A percentile compares a stretch with the other conserved stretches of the same genome.
phyloP scores from a whole-genome alignment of 805 yeast genomes.

The Kazachstania viticola region DNA sequence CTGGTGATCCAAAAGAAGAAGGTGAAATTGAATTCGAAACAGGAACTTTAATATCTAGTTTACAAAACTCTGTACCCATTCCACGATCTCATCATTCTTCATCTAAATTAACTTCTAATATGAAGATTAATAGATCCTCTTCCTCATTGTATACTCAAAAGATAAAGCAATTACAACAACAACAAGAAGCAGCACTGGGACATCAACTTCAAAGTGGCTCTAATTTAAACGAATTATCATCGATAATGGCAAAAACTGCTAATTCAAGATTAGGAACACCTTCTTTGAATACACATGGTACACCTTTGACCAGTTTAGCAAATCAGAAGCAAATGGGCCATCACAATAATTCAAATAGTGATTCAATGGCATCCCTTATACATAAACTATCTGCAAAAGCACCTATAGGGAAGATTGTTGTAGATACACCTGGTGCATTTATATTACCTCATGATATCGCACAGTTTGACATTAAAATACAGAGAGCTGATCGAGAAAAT shows the following conservation, averaged over 20 bases:
- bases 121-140: background rate
- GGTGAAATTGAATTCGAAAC: conserved; percentile 24
- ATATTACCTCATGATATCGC: conserved; percentile 19
- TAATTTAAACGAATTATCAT: no score
- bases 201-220: no score
- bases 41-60: conserved; percentile 20
- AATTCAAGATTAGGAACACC: conserved; percentile 1
- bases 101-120: conserved; percentile 2
- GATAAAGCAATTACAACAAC: conserved; percentile 16
- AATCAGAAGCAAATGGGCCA: conserved; percentile 1
- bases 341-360: background rate
- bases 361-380: conserved; percentile 1
- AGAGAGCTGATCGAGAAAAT: conserved; percentile 23
- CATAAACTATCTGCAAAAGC: conserved; percentile 1
- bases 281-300: no score
- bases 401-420: conserved; percentile 10
- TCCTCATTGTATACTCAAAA: conserved; percentile 13
- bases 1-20: conserved; percentile 30
- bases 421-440: conserved; percentile 21
- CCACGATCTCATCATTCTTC: conserved; percentile 3
- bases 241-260: background rate
- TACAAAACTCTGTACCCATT: conserved; percentile 3
- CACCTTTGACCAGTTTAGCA: background rate
- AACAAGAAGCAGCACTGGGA: conserved; percentile 9
- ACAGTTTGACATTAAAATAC: conserved; percentile 25